Conservation (phyloP, 768 basidiomycete genomes). For the Galerina sulciceps region DNA sequence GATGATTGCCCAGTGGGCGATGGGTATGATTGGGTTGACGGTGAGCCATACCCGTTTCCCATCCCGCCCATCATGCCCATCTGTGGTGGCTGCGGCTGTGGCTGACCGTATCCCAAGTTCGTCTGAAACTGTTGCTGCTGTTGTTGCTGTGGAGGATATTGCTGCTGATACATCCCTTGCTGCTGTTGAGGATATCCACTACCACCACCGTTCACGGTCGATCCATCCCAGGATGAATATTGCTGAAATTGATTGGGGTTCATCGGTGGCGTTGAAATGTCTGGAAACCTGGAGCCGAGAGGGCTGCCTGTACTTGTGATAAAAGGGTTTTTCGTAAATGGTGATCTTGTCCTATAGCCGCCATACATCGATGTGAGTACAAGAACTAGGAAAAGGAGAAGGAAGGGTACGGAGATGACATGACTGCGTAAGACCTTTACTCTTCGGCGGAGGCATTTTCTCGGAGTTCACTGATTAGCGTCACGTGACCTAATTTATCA, state of each 20-base stretch:
- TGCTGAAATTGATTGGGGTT: conserved; percentile 30
- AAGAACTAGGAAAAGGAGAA: conserved; percentile 12
- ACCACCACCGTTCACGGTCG: conserved; percentile 8
- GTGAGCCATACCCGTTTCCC: conserved; percentile 19
- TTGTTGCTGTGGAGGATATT: conserved; percentile 36
- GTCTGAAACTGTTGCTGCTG: conserved; percentile 14
- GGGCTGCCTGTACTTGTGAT: conserved; percentile 48
- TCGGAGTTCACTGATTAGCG: neutral
- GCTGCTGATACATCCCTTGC: conserved; percentile 40
- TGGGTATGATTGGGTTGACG: conserved; percentile 12
- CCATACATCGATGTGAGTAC: conserved; percentile 40
- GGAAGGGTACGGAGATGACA: neutral
- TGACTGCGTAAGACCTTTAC: neutral
- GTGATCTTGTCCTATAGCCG: conserved; percentile 41
- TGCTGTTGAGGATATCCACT: conserved; percentile 41
- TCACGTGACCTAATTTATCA: conserved; percentile 2
- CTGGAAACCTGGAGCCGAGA: conserved; percentile 64
- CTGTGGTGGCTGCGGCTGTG: conserved; percentile 27
- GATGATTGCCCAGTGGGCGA: conserved; percentile 10
- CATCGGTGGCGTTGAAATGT: conserved; percentile 45
- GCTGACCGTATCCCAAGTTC: conserved; percentile 23
- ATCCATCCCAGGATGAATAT: conserved; percentile 18
- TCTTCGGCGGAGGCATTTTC: neutral
- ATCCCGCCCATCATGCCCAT: conserved; percentile 9
- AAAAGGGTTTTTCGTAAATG: conserved; percentile 73